Evolutionary conservation across 345 rosid species (phyloP), one percentile per base, ranked within the genome.

Genomic region (Syzygium oleosum): DNA sequence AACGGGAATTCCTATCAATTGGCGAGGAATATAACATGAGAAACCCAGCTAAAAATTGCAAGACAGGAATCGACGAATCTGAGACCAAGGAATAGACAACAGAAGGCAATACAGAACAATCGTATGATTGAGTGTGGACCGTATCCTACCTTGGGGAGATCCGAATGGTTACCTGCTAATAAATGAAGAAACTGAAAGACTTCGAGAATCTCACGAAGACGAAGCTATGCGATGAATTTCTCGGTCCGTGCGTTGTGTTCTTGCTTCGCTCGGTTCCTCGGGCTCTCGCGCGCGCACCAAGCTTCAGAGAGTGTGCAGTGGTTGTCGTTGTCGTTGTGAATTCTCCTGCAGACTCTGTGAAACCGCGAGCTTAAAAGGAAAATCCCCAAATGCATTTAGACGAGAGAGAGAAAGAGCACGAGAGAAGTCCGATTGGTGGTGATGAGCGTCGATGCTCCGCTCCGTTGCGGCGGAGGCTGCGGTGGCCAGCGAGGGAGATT

Each of bases 401-500:
- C 5, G 61, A 56, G 61, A 22, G 54, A 2, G 21, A 52, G 41
- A 38, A 5, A 15, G 19, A 52, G 54, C 19, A 2, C 2, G 0
- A 56, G 61, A 56, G 61, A 56, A 22, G 61, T 56, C 2, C n/a
- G 61, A 56, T 56, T 3, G 61, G n/a, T 12, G 12, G 27, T 56
- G 61, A 56, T 56, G 61, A 56, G 61, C 1, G n/a, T 22, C 9
- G 27, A 56, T 56, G 61, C n/a, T 5, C 61, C n/a, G 61, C 27
- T 0, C 61, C 61, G 12, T 56, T 56, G 5, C n/a, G 61, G 0
- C 12, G 5, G n/a, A 22, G 61, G n/a, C 61, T 4, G 5, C 0
- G 59, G 61, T 22, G 61, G 5, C 61, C 61, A 9, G 61, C 2
- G 5, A 56, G 61, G 61, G 12, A 56, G 59, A 56, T 49, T 49